A percentile compares a stretch with the other conserved stretches of the same genome.
Conservation (phyloP, 805 yeast species). For the Metschnikowia rubicola region DNA sequence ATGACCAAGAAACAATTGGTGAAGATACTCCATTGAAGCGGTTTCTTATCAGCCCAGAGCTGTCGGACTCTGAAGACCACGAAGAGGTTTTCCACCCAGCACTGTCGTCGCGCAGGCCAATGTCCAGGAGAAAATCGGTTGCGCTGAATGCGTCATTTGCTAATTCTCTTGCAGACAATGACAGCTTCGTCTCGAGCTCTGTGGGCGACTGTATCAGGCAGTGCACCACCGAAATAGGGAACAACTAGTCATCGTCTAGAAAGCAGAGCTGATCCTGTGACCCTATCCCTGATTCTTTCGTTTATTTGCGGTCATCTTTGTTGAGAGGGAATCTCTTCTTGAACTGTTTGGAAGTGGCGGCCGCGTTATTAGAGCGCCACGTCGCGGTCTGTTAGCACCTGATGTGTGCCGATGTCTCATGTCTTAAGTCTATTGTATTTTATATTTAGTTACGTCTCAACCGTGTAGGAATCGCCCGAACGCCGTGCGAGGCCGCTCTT, state of each 20-base stretch:
- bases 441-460: conserved; percentile 4
- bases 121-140: conserved; percentile 15
- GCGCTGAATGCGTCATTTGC: conserved; percentile 11
- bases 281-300: too few species aligned
- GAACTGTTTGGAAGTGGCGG: too few species aligned
- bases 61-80: conserved; percentile 22
- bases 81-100: conserved; percentile 10
- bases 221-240: conserved; percentile 36
- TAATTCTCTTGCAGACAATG: conserved; percentile 24
- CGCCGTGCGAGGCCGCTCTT: too few species aligned
- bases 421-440: conserved; percentile 6
- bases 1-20: background rate
- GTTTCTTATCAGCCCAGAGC: conserved; percentile 26
- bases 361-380: too few species aligned
- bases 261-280: too few species aligned
- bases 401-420: conserved; percentile 1
- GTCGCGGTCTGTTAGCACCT: background rate
- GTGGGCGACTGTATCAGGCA: conserved; percentile 41
- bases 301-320: too few species aligned
- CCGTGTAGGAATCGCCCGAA: too few species aligned
- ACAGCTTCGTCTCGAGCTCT: conserved; percentile 35
- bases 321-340: too few species aligned
- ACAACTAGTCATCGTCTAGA: conserved; percentile 10
- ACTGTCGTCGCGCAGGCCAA: conserved; percentile 4
- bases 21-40: conserved; percentile 7